phyloP scores from a whole-genome alignment of 1,284 basidiomycete genomes.

The Fomitopsis betulina region DNA sequence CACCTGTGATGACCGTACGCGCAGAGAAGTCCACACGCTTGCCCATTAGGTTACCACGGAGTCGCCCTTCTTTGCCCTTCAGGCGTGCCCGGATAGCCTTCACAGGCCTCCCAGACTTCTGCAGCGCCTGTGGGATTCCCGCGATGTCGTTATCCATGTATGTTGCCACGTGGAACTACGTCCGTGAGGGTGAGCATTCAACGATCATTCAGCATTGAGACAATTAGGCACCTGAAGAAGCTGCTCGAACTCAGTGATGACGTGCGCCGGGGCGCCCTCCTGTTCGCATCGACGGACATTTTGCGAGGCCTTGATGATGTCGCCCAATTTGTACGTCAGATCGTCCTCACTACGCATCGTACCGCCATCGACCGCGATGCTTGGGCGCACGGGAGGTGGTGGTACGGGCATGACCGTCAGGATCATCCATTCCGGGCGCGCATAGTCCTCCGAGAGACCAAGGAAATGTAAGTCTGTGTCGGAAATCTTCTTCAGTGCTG shows the following conservation, averaged over 20 bases:
- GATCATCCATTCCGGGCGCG: conserved; percentile 99
- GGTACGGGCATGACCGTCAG: conserved; percentile 97
- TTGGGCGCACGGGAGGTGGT: conserved; percentile 96
- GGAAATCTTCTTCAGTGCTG: conserved; percentile 90
- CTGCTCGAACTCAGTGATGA: conserved; percentile 96
- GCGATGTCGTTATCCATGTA: conserved; percentile 99
- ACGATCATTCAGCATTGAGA: not conserved
- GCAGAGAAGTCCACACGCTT: conserved; percentile 99
- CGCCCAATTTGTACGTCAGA: conserved; percentile 96
- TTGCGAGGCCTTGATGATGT: conserved; percentile 94
- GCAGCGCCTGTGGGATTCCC: conserved; percentile 94
- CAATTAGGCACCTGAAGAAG: conserved; percentile 69
- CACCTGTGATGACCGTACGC: conserved; percentile 98
- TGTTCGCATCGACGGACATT: conserved; percentile 92
- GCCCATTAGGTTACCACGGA: conserved; percentile 98
- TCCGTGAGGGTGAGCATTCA: conserved; percentile 6
- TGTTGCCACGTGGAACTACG: conserved; percentile 93
- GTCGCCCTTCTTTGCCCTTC: conserved; percentile 98
- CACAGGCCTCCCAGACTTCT: conserved; percentile 96
- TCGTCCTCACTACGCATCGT: conserved; percentile 97
- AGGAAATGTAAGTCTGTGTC: conserved; percentile 88
- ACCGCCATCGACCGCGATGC: conserved; percentile 95
- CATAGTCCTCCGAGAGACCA: conserved; percentile 93
- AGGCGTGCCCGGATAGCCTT: conserved; percentile 98
- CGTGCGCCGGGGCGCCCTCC: conserved; percentile 95